Evolutionary conservation across 2,329 filamentous ascomycete genomes (phyloP).

Genomic region (Diaporthe batatas): DNA sequence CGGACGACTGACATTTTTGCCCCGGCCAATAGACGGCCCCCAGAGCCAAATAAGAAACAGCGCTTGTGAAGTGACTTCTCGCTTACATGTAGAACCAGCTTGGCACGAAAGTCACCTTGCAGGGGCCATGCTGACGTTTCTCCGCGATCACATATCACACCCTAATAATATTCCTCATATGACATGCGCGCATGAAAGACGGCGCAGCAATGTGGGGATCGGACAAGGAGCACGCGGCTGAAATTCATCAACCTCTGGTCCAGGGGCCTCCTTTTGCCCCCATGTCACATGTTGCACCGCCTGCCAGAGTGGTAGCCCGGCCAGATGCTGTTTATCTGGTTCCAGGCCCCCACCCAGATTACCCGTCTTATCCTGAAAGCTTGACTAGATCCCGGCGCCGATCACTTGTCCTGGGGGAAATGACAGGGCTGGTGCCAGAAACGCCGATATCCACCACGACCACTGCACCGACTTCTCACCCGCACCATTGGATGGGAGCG

Average conservation of each 20-base stretch:
- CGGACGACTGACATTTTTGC: no score
- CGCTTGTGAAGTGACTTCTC: no score
- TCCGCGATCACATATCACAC: no score
- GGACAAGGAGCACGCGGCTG: conserved; percentile 10
- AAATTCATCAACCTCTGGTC: conserved; percentile 23
- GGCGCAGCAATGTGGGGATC: conserved; percentile 21
- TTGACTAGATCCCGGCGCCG: conserved; percentile 11
- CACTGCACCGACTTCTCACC: background rate
- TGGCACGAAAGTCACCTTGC: no score
- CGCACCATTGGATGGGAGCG: background rate
- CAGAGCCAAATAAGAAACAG: no score
- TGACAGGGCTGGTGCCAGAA: conserved; percentile 2
- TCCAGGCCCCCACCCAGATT: conserved; percentile 18
- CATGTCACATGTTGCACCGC: conserved; percentile 5
- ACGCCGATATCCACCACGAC: background rate
- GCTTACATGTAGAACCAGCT: no score
- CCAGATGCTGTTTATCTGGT: background rate
- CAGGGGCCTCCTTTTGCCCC: conserved; percentile 20
- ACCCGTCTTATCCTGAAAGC: conserved; percentile 27
- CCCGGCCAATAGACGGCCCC: no score
- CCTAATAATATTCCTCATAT: no score
- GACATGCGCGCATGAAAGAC: conserved; percentile 7
- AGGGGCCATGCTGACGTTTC: no score
- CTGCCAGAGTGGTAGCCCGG: background rate
- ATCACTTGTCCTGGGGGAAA: conserved; percentile 16